Conservation (phyloP, 2,329 filamentous ascomycete genomes). For the Fusarium paranaense region DNA sequence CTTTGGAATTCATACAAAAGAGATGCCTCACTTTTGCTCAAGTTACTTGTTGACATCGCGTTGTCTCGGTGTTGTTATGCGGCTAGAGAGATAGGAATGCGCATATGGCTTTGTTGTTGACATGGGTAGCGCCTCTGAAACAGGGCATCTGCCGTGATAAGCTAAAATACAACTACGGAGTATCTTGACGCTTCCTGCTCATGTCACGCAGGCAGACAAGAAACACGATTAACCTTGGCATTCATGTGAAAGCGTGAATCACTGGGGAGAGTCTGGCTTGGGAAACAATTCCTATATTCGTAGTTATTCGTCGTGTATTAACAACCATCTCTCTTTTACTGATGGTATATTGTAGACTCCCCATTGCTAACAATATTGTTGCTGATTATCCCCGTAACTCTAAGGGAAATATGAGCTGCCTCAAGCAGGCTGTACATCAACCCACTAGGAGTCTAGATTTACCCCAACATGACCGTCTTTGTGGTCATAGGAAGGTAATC, state of each 20-base stretch:
- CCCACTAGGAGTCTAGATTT: neutral
- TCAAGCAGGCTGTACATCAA: neutral
- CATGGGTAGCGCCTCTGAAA: too few relatives aligned
- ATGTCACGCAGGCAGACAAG: neutral
- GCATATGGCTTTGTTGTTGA: too few relatives aligned
- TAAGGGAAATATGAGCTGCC: neutral
- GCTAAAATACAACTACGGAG: too few relatives aligned
- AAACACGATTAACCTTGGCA: slow-evolving; percentile 20
- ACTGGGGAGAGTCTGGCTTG: neutral
- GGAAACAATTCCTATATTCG: neutral
- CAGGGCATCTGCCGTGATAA: too few relatives aligned
- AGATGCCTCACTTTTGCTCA: neutral
- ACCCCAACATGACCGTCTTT: neutral
- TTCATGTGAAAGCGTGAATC: neutral
- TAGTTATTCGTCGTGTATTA: neutral
- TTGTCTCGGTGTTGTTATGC: too few relatives aligned
- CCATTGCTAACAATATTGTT: neutral
- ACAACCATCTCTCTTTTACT: neutral
- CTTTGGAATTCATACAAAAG: too few relatives aligned
- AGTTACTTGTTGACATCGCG: neutral
- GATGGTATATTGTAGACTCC: neutral
- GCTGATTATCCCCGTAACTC: neutral
- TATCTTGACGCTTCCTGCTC: neutral
- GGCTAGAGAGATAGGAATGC: too few relatives aligned
- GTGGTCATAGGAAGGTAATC: neutral